Base-by-base conservation (phyloP, 768 basidiomycete genomes). In the Leccinum imitatum region DNA sequence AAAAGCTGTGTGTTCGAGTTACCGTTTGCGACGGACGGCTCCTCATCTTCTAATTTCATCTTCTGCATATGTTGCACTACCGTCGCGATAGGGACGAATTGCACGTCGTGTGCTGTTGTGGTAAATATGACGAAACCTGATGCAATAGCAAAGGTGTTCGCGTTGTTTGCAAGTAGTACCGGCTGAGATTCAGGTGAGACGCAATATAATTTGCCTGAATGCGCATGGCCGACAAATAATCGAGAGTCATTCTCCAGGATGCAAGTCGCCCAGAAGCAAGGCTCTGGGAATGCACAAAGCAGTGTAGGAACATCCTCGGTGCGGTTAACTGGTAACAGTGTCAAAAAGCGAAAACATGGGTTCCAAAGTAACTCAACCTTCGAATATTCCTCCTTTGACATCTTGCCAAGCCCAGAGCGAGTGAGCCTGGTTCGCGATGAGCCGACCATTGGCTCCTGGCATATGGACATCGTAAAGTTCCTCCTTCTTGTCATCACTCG, bases 71-170 rank as follows among this genome's bases (percentile, higher is more conserved):
- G 44, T n/a, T 68, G 59, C 25, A 57, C 41, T 37, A 75, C 8
- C 15, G 14, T 56, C 3, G 47, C 15, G 31, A 66, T 35, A 3
- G 91, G 87, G 1, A 84, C 83, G 65, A 94, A 98, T 39, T 84
- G 81, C 2, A 84, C 87, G 30, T 91, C 87, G 67, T 98, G 96
- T 0, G 89, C 76, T 7, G 84, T 86, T 0, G 93, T 92, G 1
- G 91, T 93, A 75, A 86, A 96, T 57, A 95, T 87, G 33, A 96
- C 76, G 70, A 91, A 95, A 19, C 85, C 84, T 1, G 90, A 85
- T 1, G 89, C 81, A 14, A 88, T 59, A 17, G 83, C 81, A 73
- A 93, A 92, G 0, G 95, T 96, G 14, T 86, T 91, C 19, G 73
- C 83, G 58, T 83, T 87, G 3, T 75, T 70, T 1, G 84, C 79